Evolutionary conservation across 768 basidiomycete genomes (phyloP).

Genomic region (Russula brevipes): DNA sequence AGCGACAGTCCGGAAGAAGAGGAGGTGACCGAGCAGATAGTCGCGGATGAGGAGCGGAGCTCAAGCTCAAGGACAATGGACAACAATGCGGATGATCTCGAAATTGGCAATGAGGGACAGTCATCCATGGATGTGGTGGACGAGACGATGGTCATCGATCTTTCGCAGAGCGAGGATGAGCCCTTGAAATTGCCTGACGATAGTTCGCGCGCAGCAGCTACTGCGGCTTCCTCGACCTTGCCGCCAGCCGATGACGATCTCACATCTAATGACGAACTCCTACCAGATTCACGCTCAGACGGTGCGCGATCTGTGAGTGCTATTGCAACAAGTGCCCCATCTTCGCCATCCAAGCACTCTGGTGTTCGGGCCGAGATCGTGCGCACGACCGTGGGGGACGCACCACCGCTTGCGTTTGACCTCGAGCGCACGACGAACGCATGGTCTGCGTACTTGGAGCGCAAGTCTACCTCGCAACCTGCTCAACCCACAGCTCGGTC

Average conservation of each 20-base stretch:
- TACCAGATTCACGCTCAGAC: neutral
- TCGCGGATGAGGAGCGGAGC: slow-evolving; percentile 18
- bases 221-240: neutral
- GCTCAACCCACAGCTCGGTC: neutral
- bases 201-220: neutral
- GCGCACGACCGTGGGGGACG: slow-evolving; percentile 13
- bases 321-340: neutral
- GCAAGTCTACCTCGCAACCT: neutral
- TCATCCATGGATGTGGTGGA: slow-evolving; percentile 21
- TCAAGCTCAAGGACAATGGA: slow-evolving; percentile 1
- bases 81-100: neutral
- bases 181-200: slow-evolving; percentile 5
- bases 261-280: neutral
- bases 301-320: neutral
- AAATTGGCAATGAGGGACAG: neutral
- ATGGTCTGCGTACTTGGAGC: slow-evolving; percentile 9
- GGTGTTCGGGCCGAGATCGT: slow-evolving; percentile 12
- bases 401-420: slow-evolving; percentile 8
- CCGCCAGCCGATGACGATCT: slow-evolving; percentile 1
- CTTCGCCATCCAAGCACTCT: neutral
- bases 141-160: slow-evolving; percentile 22
- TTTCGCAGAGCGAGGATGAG: slow-evolving; percentile 17
- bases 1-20: slow-evolving; percentile 25
- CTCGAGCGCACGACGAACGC: slow-evolving; percentile 5
- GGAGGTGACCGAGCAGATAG: slow-evolving; percentile 25